These are phyloP conservation scores for Diplodia sapinea DNA, from an alignment of 2,329 filamentous ascomycete genomes.

Conservation along the genomic window DNA sequence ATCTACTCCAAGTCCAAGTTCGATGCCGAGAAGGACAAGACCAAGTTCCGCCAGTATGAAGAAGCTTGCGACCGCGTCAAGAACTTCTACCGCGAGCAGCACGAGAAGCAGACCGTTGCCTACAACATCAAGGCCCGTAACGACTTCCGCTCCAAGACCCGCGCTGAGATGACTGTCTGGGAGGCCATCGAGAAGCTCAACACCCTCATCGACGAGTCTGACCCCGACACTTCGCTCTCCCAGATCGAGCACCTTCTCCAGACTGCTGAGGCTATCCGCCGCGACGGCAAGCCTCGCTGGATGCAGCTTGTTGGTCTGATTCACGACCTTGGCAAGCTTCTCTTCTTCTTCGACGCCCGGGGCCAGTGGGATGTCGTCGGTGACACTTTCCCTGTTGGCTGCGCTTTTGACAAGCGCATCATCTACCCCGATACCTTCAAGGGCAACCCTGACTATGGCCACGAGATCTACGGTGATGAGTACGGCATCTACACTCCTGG, in stretches of 20 bases:
- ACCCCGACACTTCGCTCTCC: conserved; percentile 84
- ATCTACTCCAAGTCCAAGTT: conserved; percentile 68
- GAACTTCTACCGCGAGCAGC: conserved; percentile 79
- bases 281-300: conserved; percentile 82
- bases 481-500: conserved; percentile 79
- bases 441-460: conserved; percentile 73
- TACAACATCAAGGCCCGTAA: conserved; percentile 85
- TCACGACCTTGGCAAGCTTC: conserved; percentile 80
- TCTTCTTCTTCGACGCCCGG: conserved; percentile 80
- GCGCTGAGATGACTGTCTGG: conserved; percentile 84
- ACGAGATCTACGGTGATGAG: conserved; percentile 76
- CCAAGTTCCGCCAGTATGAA: conserved; percentile 81
- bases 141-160: conserved; percentile 68
- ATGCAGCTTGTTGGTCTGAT: conserved; percentile 80
- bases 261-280: conserved; percentile 85
- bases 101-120: conserved; percentile 74
- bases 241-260: conserved; percentile 92
- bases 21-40: conserved; percentile 78
- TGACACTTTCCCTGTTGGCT: conserved; percentile 81
- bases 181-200: conserved; percentile 92
- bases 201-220: conserved; percentile 86
- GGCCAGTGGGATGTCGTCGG: conserved; percentile 95
- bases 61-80: conserved; percentile 83
- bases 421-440: conserved; percentile 81
- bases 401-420: conserved; percentile 74